Percentiles rank a stretch among this genome's conserved stretches.
phyloP scores from a whole-genome alignment of 2,329 filamentous ascomycete genomes.

The Chrysoporthe deuterocubensis region DNA sequence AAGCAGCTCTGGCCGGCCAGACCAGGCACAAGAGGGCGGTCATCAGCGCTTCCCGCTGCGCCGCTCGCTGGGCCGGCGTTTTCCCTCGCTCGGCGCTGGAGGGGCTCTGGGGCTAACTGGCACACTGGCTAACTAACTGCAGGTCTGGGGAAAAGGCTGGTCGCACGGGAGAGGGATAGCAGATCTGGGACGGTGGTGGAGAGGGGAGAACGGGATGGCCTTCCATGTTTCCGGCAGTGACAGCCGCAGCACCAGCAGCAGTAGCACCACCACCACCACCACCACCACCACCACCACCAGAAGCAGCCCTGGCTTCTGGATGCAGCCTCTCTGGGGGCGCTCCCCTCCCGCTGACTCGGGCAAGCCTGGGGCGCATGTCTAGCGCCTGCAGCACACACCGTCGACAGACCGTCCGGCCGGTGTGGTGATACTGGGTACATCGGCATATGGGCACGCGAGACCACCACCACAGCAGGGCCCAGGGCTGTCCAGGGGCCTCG shows the following conservation, averaged over 20 bases:
- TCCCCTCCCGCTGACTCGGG: too few species aligned
- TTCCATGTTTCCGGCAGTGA: conserved; percentile 18
- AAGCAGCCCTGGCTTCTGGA: too few species aligned
- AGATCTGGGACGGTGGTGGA: background rate
- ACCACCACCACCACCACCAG: too few species aligned
- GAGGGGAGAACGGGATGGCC: background rate
- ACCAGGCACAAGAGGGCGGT: background rate
- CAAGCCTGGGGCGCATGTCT: too few species aligned
- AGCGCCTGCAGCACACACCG: background rate
- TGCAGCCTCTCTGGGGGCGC: too few species aligned
- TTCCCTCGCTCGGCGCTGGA: background rate
- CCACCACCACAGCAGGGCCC: too few species aligned
- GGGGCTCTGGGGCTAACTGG: too few species aligned
- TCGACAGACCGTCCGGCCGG: background rate
- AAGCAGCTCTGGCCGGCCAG: background rate
- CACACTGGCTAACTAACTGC: too few species aligned
- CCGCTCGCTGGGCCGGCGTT: background rate
- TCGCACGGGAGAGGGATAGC: background rate
- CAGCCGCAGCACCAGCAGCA: background rate
- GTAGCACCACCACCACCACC: too few species aligned
- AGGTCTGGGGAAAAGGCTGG: background rate
- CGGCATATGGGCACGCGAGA: too few species aligned
- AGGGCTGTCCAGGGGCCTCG: too few species aligned
- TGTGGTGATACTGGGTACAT: too few species aligned
- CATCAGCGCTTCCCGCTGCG: background rate